Percentiles rank a stretch among this genome's conserved stretches.
phyloP scores from a whole-genome alignment of 1,284 basidiomycete species.

The Anthracocystis walkeri region DNA sequence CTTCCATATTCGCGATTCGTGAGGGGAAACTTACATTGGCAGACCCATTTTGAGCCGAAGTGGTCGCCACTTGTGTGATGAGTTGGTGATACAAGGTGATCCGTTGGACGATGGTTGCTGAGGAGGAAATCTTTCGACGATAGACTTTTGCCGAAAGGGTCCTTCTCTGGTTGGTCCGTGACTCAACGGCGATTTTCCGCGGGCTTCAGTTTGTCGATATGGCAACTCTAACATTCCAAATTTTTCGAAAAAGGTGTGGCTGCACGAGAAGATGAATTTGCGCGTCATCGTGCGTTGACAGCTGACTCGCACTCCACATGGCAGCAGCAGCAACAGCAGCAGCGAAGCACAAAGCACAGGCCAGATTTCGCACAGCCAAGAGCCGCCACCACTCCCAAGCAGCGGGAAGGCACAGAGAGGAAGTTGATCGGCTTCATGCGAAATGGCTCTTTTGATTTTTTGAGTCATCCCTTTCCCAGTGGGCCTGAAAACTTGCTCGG shows the following conservation, averaged over 20 bases:
- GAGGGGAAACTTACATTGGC: conserved; percentile 31
- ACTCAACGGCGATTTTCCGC: neutral
- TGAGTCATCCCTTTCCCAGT: neutral
- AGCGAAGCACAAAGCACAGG: no score
- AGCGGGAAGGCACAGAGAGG: neutral
- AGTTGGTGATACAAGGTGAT: neutral
- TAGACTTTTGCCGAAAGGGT: conserved; percentile 6
- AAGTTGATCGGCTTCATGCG: neutral
- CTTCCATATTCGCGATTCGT: neutral
- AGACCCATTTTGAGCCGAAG: conserved; percentile 30
- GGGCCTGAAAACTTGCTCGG: neutral
- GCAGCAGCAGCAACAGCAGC: neutral
- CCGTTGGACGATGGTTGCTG: conserved; percentile 2
- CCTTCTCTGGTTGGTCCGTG: conserved; percentile 1
- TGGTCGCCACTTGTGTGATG: neutral
- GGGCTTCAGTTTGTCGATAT: no score
- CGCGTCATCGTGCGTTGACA: conserved; percentile 34
- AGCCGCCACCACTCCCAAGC: neutral
- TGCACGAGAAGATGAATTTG: neutral
- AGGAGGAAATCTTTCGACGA: neutral
- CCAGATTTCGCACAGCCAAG: neutral
- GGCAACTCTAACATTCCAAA: neutral
- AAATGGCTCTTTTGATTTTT: neutral
- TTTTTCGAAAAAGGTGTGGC: neutral
- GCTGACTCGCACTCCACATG: conserved; percentile 23